Evolutionary conservation across 495 filamentous ascomycete species (phyloP).

Genomic region (Aspergillus incahuasiensis): DNA sequence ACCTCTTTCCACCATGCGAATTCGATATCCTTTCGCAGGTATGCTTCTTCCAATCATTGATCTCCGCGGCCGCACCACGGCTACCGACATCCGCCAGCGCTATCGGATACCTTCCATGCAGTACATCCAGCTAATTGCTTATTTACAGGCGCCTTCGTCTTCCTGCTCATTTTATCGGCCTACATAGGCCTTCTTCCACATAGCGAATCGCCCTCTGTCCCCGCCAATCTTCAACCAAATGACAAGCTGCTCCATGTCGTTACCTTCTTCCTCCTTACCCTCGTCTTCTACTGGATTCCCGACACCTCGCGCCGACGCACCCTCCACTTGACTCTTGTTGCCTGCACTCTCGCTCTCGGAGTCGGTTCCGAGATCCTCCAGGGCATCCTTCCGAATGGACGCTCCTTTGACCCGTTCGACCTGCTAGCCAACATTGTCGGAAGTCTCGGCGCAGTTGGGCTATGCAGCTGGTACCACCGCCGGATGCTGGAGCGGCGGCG

Average conservation of each 20-base stretch:
- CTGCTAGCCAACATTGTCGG: constrained; percentile 85
- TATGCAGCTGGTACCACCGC: constrained; percentile 88
- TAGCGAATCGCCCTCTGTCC: constrained; percentile 56
- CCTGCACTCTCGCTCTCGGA: constrained; percentile 68
- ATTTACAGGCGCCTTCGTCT: constrained; percentile 64
- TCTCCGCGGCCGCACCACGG: constrained; percentile 11
- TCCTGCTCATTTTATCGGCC: constrained; percentile 67
- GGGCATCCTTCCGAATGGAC: constrained; percentile 71
- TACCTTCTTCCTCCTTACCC: constrained; percentile 83
- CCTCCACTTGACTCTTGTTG: constrained; percentile 76
- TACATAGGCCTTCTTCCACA: constrained; percentile 71
- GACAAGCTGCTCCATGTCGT: constrained; percentile 88
- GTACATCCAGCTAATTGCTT: not conserved
- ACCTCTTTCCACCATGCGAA: constrained; percentile 51
- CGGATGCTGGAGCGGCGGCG: constrained; percentile 91
- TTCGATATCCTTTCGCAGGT: constrained; percentile 73
- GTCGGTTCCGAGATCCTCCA: constrained; percentile 86
- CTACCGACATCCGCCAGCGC: not conserved
- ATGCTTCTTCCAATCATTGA: constrained; percentile 14
- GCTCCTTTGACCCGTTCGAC: constrained; percentile 79
- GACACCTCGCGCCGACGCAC: constrained; percentile 82
- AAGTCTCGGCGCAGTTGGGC: constrained; percentile 60
- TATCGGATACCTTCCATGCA: not conserved
- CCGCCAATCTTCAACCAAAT: constrained; percentile 64
- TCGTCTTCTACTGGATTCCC: constrained; percentile 93